Evolutionary conservation across 768 basidiomycete genomes (phyloP), one percentile per base, ranked within the genome.

Genomic region (Suillus occidentalis): DNA sequence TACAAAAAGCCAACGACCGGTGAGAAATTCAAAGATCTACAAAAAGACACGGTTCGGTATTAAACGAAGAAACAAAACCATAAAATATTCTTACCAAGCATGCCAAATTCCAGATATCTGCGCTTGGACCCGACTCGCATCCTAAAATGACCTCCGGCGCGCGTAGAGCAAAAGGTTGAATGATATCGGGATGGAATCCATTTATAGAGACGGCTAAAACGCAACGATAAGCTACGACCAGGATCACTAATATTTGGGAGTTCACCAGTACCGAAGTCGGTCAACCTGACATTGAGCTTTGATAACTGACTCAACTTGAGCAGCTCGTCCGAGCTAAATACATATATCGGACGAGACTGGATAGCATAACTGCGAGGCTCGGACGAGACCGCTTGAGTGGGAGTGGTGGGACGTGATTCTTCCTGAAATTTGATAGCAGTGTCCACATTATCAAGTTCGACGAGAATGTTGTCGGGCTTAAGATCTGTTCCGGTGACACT

Each of bases 71-170:
- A 43, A 20, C 6, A 7, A 47, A 16, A n/a, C 6, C 34, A 5
- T n/a, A 43, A 9, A 58, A 37, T 20, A 20, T 28, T 42, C 67
- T 42, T 64, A 71, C 72, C n/a, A 73, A 36, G 49, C 73, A 73
- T 28, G 70, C 74, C 31, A 75, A 58, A 34, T 63, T 65, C 74
- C 71, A 75, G 22, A 74, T 75, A 52, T 75, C 72, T 37, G 72
- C 66, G 7, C 70, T 36, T 6, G 70, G 53, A 16, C 61, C 49
- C 72, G 71, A 68, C 4, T 66, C 56, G 39, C 63, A 66, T 12
- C 67, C 61, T 20, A 76, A 71, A 56, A 69, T 70, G 34, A 75
- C 66, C 58, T 75, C 74, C 6, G 74, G 73, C 1, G 73, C 72
- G 28, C 70, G 68, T 49, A 73, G 42, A 13, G 68, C 40, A 34